Percentiles rank a stretch among this genome's conserved stretches.
These are phyloP conservation scores for Cubamyces lactineus DNA, from an alignment of 768 basidiomycete genomes.

Conservation along the genomic window DNA sequence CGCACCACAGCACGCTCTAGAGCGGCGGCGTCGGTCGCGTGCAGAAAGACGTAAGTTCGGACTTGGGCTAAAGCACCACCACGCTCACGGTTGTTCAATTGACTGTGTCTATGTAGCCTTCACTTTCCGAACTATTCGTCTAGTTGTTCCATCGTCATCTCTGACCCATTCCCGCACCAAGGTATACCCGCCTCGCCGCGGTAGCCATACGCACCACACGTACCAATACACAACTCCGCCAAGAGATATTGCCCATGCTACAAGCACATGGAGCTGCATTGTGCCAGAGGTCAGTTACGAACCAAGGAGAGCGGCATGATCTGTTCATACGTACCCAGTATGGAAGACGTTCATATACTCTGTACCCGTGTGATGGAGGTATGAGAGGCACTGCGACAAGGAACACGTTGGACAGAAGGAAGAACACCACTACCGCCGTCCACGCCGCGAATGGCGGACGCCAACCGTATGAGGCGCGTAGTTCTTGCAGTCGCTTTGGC, in stretches of 20 bases:
- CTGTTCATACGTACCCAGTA: conserved; percentile 57
- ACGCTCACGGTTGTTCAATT: background rate
- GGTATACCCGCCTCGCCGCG: conserved; percentile 33
- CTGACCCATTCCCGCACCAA: conserved; percentile 32
- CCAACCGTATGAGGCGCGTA: conserved; percentile 47
- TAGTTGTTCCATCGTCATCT: conserved; percentile 55
- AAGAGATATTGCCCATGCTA: conserved; percentile 30
- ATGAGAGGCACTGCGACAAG: conserved; percentile 63
- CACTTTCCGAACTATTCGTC: conserved; percentile 52
- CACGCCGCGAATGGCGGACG: conserved; percentile 66
- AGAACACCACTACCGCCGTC: conserved; percentile 50
- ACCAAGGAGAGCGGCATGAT: background rate
- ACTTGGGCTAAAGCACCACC: background rate
- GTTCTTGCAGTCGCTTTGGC: background rate
- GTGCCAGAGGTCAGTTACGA: background rate
- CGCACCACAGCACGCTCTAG: background rate
- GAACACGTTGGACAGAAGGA: conserved; percentile 69
- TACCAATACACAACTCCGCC: conserved; percentile 39
- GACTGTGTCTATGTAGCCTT: conserved; percentile 1
- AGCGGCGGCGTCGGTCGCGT: background rate
- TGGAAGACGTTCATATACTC: conserved; percentile 59
- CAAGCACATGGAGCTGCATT: conserved; percentile 36
- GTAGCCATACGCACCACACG: conserved; percentile 33
- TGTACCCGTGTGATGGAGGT: conserved; percentile 56
- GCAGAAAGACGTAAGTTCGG: background rate